Evolutionary conservation across 305 asterid species (phyloP).

Genomic region (Ilex paraguariensis): DNA sequence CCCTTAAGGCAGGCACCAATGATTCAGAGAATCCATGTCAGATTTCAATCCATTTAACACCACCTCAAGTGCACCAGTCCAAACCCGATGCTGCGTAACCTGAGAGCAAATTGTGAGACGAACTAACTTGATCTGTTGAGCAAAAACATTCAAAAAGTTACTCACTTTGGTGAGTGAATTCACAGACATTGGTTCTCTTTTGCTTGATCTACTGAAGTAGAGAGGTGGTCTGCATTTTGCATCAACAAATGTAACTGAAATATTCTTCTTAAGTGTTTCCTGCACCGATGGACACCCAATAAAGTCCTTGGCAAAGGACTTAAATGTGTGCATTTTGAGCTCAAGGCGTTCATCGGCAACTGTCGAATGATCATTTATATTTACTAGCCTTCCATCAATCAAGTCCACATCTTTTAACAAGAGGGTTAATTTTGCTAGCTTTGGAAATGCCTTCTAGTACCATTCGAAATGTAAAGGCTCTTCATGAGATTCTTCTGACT

Average conservation of each 20-base stretch:
- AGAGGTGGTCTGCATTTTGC: conserved; percentile 13
- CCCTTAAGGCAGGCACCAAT: too few relatives aligned
- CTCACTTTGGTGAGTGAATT: conserved; percentile 64
- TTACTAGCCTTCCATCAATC: conserved; percentile 63
- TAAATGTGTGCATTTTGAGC: conserved; percentile 46
- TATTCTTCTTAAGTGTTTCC: conserved; percentile 40
- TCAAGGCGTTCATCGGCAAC: conserved; percentile 49
- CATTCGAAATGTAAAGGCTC: conserved; percentile 51
- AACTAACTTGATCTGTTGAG: conserved; percentile 76
- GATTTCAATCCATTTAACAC: conserved; percentile 51
- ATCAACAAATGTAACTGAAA: conserved; percentile 26
- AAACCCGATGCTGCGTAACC: conserved; percentile 67
- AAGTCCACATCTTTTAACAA: conserved; percentile 56
- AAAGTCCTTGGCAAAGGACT: conserved; percentile 49
- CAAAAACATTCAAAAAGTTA: conserved; percentile 54
- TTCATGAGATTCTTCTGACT: conserved; percentile 28
- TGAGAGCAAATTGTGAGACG: conserved; percentile 66
- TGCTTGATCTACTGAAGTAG: conserved; percentile 37
- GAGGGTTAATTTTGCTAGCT: conserved; percentile 53
- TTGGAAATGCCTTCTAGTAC: conserved; percentile 56
- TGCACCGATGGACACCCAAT: conserved; percentile 58
- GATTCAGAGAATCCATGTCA: conserved; percentile 36
- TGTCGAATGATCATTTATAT: conserved; percentile 39
- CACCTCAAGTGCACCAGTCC: conserved; percentile 58
- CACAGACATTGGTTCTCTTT: conserved; percentile 44